These are phyloP conservation scores for Trichoderma sp. DNA, from an alignment of 2,329 filamentous ascomycete species.

Conservation along the genomic window DNA sequence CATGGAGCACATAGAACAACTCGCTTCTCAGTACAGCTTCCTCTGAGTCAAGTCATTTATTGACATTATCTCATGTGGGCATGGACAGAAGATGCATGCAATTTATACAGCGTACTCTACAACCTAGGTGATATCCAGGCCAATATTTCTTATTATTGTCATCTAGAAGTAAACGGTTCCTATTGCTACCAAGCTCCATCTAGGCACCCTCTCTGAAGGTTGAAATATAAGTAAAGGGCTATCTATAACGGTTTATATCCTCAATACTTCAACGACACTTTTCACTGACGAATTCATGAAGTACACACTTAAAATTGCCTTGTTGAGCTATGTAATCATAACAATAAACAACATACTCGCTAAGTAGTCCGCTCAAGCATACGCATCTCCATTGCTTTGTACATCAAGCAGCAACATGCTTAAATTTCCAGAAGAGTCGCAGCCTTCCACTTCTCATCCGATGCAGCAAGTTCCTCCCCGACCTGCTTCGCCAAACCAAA, in stretches of 20 bases:
- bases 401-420: background rate
- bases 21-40: background rate
- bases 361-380: background rate
- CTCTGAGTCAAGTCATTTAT: background rate
- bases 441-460: slow-evolving; percentile 35
- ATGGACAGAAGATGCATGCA: background rate
- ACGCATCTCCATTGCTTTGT: background rate
- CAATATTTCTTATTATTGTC: background rate
- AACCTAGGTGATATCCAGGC: background rate
- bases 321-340: background rate
- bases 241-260: background rate
- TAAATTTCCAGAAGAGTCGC: slow-evolving; percentile 14
- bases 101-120: background rate
- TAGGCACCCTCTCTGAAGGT: background rate
- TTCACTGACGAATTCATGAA: background rate
- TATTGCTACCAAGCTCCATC: background rate
- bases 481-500: slow-evolving; percentile 28
- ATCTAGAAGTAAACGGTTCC: background rate
- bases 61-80: background rate
- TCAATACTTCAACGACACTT: too few species aligned
- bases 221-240: background rate
- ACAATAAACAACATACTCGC: background rate
- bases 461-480: slow-evolving; percentile 29
- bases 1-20: background rate
- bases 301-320: background rate